Conservation (phyloP, 352 stramenopile genomes). For the Phytophthora pinifolia region DNA sequence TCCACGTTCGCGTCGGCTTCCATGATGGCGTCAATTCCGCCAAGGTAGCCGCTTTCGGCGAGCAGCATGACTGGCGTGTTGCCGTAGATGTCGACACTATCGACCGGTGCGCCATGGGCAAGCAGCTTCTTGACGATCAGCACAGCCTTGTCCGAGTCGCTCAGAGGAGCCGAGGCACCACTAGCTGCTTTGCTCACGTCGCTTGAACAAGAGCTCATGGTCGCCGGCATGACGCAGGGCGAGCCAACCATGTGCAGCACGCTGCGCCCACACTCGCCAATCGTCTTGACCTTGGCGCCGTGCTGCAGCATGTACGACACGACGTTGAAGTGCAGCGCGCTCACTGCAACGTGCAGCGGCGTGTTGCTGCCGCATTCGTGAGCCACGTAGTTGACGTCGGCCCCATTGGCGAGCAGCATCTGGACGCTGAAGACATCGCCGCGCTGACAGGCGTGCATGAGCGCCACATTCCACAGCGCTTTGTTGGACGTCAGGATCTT, state of each 20-base stretch:
- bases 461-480: constrained; percentile 87
- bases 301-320: constrained; percentile 88
- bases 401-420: constrained; percentile 86
- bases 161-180: constrained; percentile 32
- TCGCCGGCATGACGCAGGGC: constrained; percentile 61
- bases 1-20: constrained; percentile 70
- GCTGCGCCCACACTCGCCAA: constrained; percentile 68
- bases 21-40: constrained; percentile 74
- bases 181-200: constrained; percentile 28
- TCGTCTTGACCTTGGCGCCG: constrained; percentile 73
- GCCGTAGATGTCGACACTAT: constrained; percentile 79
- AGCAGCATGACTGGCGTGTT: constrained; percentile 85
- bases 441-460: constrained; percentile 85
- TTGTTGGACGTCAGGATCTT: constrained; percentile 89
- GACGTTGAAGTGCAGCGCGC: constrained; percentile 80
- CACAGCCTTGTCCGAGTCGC: constrained; percentile 56
- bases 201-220: constrained; percentile 30
- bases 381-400: constrained; percentile 88
- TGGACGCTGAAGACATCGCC: constrained; percentile 84
- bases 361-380: constrained; percentile 81
- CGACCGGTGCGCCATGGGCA: constrained; percentile 59
- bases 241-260: constrained; percentile 79
- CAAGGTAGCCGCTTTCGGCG: constrained; percentile 65
- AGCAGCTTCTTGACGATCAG: constrained; percentile 87
- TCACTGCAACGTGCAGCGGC: constrained; percentile 79